Base-by-base conservation (phyloP, 306 rosid species). In the Spatholobus suberectus region DNA sequence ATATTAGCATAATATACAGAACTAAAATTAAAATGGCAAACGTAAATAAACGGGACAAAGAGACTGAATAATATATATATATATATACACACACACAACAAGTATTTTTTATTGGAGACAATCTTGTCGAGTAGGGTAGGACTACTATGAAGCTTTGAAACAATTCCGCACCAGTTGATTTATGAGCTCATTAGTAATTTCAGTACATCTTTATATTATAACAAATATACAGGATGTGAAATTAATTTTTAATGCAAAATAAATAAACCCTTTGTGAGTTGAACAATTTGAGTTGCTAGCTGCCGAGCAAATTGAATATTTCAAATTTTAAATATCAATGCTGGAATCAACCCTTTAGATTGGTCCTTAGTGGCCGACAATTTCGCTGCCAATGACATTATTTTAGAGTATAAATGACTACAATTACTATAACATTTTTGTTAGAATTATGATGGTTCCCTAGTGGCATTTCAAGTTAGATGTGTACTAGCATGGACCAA, bases 361-460 rank as follows among this genome's bases (percentile, higher is more conserved):
- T 23, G 38, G 27, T 52, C 63, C 2, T 61, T 43, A 27, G 47
- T 62, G 81, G 72, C 81, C 40, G 75, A 65, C 67, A 66, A 65
- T 21, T 49, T 65, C 15, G 40, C 27, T 11, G 52, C 52, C 8
- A n/a, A 76, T 76, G 72, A 6, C 71, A 40, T 11, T 61, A 32
- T 66, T n/a, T 43, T 20, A 24, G 21, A 47, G 17, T 6, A 46
- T 44, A 62, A 59, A 40, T 40, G 10, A 12, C 63, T 24, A 27
- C 2, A 78, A 49, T 78, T 29, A 29, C 18, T 14, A 17, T 17
- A 27, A 27, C 46, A 44, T 77, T 15, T 44, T 29, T 70, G 27
- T 20, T 67, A 18, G 12, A 63, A 15, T 18, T 37, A 67, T 8
- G 12, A 17, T 29, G 26, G 13, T 62, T 62, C 11, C 41, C 34